Conservation (phyloP, 306 rosid species). For the Pyrus pyrifolia region DNA sequence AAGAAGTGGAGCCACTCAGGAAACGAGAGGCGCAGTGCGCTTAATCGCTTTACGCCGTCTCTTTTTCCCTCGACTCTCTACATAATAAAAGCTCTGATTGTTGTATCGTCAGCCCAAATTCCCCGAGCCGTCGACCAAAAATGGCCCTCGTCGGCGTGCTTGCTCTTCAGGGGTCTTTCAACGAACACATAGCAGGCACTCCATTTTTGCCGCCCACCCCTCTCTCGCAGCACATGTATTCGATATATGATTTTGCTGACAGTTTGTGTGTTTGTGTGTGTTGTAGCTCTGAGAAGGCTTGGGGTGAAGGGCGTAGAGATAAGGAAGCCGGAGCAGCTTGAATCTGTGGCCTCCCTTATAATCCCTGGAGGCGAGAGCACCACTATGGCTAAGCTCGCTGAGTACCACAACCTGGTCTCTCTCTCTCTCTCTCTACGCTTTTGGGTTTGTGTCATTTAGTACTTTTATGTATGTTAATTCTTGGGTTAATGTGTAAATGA, state of each 20-base stretch:
- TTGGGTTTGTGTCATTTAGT: neutral
- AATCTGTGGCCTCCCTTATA: slow-evolving; percentile 56
- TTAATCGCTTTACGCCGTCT: neutral
- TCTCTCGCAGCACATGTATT: neutral
- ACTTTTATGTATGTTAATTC: neutral
- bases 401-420: slow-evolving; percentile 67
- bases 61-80: neutral
- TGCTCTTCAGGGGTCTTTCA: slow-evolving; percentile 89
- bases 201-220: neutral
- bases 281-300: slow-evolving; percentile 70
- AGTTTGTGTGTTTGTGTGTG: neutral
- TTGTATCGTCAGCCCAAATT: neutral
- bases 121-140: neutral
- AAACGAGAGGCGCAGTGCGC: slow-evolving; percentile 9
- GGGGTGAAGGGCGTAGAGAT: slow-evolving; percentile 85
- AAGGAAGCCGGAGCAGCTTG: slow-evolving; percentile 89
- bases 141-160: slow-evolving; percentile 93
- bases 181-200: slow-evolving; percentile 87
- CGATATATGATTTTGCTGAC: neutral
- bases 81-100: no score
- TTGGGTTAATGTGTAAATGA: neutral
- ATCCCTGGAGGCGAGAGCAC: slow-evolving; percentile 99
- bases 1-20: slow-evolving; percentile 1
- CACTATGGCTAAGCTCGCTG: slow-evolving; percentile 95
- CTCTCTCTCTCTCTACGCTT: neutral